These are phyloP conservation scores for Scutellaria galericulata DNA, from an alignment of 257 asterid genomes.

Conservation along the genomic window DNA sequence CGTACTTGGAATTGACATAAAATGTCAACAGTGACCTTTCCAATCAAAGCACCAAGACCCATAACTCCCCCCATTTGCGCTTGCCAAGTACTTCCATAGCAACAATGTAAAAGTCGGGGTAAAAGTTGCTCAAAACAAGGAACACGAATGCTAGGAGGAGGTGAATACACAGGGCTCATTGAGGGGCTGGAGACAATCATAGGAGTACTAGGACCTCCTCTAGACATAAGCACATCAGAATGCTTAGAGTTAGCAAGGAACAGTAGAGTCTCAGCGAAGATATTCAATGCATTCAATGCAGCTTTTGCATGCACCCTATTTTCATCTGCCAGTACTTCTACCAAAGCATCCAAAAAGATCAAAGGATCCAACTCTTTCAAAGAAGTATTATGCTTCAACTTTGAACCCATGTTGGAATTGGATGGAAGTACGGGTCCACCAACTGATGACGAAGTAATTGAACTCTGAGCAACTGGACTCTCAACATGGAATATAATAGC, in stretches of 20 bases:
- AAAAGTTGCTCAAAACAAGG: slow-evolving; percentile 97
- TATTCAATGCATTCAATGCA: slow-evolving; percentile 78
- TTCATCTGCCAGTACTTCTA: slow-evolving; percentile 90
- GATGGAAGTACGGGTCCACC: slow-evolving; percentile 69
- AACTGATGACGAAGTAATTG: slow-evolving; percentile 52
- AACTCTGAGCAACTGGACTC: slow-evolving; percentile 56
- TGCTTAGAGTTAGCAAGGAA: slow-evolving; percentile 91
- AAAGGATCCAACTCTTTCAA: slow-evolving; percentile 96
- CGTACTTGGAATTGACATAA: slow-evolving; percentile 86
- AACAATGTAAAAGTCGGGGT: slow-evolving; percentile 94
- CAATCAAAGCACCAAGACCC: slow-evolving; percentile 97
- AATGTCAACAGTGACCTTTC: slow-evolving; percentile 93
- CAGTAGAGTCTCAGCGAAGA: slow-evolving; percentile 81
- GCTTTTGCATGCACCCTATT: slow-evolving; percentile 93
- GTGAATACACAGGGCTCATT: slow-evolving; percentile 96
- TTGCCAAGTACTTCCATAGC: slow-evolving; percentile 95
- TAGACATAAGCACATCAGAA: slow-evolving; percentile 70
- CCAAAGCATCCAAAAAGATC: slow-evolving; percentile 94
- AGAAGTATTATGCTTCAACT: slow-evolving; percentile 65
- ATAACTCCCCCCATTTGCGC: slow-evolving; percentile 98
- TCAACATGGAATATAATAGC: slow-evolving; percentile 94
- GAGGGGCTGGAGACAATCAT: slow-evolving; percentile 99
- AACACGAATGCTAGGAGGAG: slow-evolving; percentile 95
- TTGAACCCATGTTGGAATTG: slow-evolving; percentile 57
- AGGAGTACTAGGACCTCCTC: slow-evolving; percentile 97